Evolutionary conservation across 495 filamentous ascomycete genomes (phyloP), one percentile per base, ranked within the genome.

Genomic region (Podospora bellae-mahoneyi): DNA sequence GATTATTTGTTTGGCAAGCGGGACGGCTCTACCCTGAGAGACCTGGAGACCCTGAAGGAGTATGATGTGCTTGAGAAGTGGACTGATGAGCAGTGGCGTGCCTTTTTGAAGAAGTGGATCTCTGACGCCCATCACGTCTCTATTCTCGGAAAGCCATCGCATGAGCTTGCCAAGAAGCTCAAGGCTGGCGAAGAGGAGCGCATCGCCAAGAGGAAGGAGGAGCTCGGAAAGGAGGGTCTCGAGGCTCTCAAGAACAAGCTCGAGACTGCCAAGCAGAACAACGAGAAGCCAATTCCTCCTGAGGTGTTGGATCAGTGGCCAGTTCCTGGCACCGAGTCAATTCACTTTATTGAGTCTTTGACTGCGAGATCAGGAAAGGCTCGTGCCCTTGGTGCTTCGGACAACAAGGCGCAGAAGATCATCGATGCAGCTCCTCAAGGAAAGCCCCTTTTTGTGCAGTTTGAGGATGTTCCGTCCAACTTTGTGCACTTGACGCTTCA

Each of bases 1-100:
- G 94, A 98, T 72, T 95, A 96, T 78, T 83, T 98, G 30, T 99
- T 93, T 69, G 96, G 94, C 34, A 89, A 89, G 65, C 85, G 92
- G 57, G 90, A 95, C 74, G 95, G 95, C 0, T 90, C 90, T 7
- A 93, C 90, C 23, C 80, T 98, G 72, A 83, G 85, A 57, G 84
- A 91, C 58, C 78, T 97, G 15, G 84, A 86, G 57, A 86, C 79
- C 23, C 74, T 98, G 59, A 81, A 81, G 48, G 90, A 91, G 69
- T 96, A 92, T 75, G 91, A 97, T 66, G 79, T 81, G 2, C 78
- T 99, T 30, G 89, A 91, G 69, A 79, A 81, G 57, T 98, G 96
- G 96, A 85, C 77, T 1, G 92, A 98, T 66, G 79, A 84, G 44
- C 81, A 96, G 26, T 99, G 95, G 95, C 88, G 89, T 34, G 79